phyloP scores from a whole-genome alignment of 2,329 filamentous ascomycete genomes.

The Exophiala spinifera region DNA sequence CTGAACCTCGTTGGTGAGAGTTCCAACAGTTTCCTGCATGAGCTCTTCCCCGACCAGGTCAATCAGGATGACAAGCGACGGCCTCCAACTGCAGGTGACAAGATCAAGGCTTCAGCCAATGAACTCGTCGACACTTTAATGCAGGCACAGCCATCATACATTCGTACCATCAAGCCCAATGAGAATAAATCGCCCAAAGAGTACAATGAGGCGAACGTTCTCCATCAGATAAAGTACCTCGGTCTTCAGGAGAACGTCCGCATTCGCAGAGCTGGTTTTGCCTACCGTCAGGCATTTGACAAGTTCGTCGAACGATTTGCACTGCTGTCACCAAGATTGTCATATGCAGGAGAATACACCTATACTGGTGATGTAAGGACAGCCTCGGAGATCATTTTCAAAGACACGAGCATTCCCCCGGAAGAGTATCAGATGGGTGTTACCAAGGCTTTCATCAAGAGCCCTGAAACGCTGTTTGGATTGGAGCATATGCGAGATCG shows the following conservation, averaged over 20 bases:
- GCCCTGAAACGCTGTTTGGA: slow-evolving; percentile 93
- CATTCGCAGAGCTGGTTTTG: slow-evolving; percentile 92
- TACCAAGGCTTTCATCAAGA: slow-evolving; percentile 97
- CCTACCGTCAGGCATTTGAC: slow-evolving; percentile 94
- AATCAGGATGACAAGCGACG: slow-evolving; percentile 94
- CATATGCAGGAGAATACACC: slow-evolving; percentile 94
- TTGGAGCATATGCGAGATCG: slow-evolving; percentile 95
- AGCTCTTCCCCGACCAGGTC: slow-evolving; percentile 85
- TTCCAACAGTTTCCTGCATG: slow-evolving; percentile 80
- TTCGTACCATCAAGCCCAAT: slow-evolving; percentile 98
- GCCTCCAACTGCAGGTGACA: slow-evolving; percentile 91
- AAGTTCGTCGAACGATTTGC: slow-evolving; percentile 99
- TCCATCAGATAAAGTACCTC: slow-evolving; percentile 98
- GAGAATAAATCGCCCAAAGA: slow-evolving; percentile 96
- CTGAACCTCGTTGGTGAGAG: slow-evolving; percentile 82
- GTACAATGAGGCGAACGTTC: slow-evolving; percentile 85
- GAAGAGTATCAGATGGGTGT: slow-evolving; percentile 98
- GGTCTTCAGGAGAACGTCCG: slow-evolving; percentile 99
- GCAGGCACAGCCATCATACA: slow-evolving; percentile 97
- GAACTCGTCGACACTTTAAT: slow-evolving; percentile 91
- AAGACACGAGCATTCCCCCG: slow-evolving; percentile 89
- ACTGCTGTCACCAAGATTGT: slow-evolving; percentile 86
- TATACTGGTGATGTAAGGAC: slow-evolving; percentile 87
- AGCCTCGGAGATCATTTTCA: slow-evolving; percentile 87
- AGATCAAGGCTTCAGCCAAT: slow-evolving; percentile 92